These are phyloP conservation scores for Anthracocystis walkeri DNA, from an alignment of 1,284 basidiomycete genomes.

Conservation along the genomic window DNA sequence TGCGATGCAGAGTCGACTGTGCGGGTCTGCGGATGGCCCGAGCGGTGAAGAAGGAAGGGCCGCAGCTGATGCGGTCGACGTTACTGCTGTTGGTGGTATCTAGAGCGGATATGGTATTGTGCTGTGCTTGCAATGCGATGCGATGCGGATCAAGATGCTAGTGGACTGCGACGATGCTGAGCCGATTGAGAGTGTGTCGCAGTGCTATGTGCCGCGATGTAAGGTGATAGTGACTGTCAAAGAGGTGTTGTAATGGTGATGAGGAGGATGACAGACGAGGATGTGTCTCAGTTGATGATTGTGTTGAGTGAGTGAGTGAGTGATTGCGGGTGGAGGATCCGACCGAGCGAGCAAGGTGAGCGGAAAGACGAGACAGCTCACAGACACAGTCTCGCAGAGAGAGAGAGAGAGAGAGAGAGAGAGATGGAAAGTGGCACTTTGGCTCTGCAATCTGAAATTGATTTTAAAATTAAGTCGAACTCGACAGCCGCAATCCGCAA, in stretches of 20 bases:
- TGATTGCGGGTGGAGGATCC: neutral
- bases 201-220: neutral
- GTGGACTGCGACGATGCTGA: neutral
- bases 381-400: no score
- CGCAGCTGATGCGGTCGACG: neutral
- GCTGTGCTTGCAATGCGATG: no score
- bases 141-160: slow-evolving; percentile 5
- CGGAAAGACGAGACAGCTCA: neutral
- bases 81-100: slow-evolving; percentile 3
- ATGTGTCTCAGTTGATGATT: no score
- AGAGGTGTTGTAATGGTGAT: neutral
- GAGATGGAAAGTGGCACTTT: slow-evolving; percentile 3
- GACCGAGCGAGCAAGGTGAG: neutral
- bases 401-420: no score
- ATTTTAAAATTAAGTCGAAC: neutral
- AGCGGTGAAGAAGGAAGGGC: neutral
- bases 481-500: slow-evolving; percentile 7
- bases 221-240: neutral
- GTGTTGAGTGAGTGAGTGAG: no score
- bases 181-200: neutral
- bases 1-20: neutral
- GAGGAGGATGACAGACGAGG: no score
- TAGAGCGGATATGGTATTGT: slow-evolving; percentile 3
- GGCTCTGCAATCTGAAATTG: neutral
- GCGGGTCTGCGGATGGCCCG: neutral